Conservation (phyloP, 176 grass and related monocot genomes). For the Poa annua region DNA sequence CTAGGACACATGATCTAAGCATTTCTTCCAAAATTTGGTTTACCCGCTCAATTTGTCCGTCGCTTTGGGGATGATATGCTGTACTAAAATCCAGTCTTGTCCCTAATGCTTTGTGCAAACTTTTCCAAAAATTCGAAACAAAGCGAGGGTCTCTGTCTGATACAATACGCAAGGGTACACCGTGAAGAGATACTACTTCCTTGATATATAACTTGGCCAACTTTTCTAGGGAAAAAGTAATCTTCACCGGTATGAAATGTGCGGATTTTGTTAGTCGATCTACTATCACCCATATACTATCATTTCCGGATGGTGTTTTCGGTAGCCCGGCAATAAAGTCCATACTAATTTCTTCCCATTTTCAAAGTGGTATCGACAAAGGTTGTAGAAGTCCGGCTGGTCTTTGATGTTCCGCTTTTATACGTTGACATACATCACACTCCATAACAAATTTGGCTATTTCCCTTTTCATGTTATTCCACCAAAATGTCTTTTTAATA, state of each 20-base stretch:
- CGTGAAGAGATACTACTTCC: neutral
- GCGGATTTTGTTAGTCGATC: neutral
- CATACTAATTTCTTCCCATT: neutral
- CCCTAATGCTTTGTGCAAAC: neutral
- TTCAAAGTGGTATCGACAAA: neutral
- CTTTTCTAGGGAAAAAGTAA: neutral
- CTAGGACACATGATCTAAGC: neutral
- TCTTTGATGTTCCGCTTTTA: neutral
- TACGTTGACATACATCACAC: too few species aligned
- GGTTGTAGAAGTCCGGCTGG: neutral
- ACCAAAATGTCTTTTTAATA: neutral
- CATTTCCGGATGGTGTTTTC: neutral
- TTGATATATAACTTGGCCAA: neutral
- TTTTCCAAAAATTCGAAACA: neutral
- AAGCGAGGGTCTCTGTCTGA: neutral
- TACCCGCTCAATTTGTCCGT: neutral
- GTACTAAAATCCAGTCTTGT: neutral
- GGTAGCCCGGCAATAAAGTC: neutral
- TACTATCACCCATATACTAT: neutral
- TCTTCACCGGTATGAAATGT: neutral
- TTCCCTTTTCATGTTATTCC: too few species aligned
- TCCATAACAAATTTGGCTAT: too few species aligned
- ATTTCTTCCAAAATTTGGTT: neutral
- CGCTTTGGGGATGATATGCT: neutral
- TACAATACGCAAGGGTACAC: neutral